Base-by-base conservation (phyloP, 1,284 basidiomycete species). In the Coriolopsis trogii region DNA sequence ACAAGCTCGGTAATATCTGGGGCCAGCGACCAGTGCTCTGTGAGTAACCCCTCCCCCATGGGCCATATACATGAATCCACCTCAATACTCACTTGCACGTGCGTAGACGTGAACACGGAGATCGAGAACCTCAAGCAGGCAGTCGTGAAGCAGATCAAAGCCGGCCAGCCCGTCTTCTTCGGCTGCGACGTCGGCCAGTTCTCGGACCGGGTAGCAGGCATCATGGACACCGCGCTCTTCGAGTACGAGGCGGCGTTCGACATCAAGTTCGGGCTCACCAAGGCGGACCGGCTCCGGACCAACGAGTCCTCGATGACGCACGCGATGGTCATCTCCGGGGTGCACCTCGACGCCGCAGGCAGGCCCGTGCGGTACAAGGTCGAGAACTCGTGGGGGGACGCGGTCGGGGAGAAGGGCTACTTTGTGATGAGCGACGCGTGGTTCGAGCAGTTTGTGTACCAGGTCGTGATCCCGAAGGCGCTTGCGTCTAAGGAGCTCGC, bases 341-440 rank as follows among this genome's bases (percentile, higher is more conserved):
- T 95, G n/a, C 93, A 96, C 67, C 73, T 97, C 47, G 91, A 95
- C 65, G 64, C 72, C 13, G 70, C 73, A 0, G 93, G 93, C 41
- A 84, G 83, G 51, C 87, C 93, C 1, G 73, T 95, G 26, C 80
- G 93, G 10, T 98, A 93, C 81, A 91, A 93, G 71, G 91, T 98
- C 10, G 95, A 98, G 78, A 98, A 98, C 75, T 90, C 86, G 8
- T 98, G 95, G 96, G 90, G 92, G 21, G 82, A 86, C n/a, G 75
- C 75, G 0, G 79, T 78, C 0, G 92, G 95, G 18, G 80, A 93
- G 59, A 87, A 94, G 63, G 95, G 94, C 2, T 98, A 87, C 73
- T 95, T 91, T 73, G 85, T 96, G 61, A 96, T 96, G 91, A 89
- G 85, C 39, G 88, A 91, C 57, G 77, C 76, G 36, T 98, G 95